phyloP scores from a whole-genome alignment of 257 asterid species.

The Rhazya stricta region DNA sequence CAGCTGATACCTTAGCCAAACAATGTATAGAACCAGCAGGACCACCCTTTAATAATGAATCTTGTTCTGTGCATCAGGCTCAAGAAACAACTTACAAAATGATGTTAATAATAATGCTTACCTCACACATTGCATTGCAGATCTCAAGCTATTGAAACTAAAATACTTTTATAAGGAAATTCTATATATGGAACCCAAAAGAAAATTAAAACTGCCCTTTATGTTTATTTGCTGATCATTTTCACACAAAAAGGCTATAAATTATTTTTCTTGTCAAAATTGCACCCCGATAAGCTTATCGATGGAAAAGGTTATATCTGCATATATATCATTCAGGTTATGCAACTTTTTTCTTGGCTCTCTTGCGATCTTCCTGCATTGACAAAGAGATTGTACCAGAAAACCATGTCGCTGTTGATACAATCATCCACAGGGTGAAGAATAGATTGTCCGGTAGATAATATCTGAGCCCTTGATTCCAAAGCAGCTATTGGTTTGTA shows the following conservation, averaged over 20 bases:
- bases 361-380: slow-evolving; percentile 21
- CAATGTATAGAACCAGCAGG: too few species aligned
- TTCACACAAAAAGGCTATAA: not conserved
- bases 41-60: too few species aligned
- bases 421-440: slow-evolving; percentile 5
- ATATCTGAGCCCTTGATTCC: slow-evolving; percentile 6
- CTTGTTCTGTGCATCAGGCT: too few species aligned
- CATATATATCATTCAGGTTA: not conserved
- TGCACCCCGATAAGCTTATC: not conserved
- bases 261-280: not conserved
- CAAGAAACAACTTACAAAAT: too few species aligned
- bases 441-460: not conserved
- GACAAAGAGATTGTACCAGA: slow-evolving; percentile 31
- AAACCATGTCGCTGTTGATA: slow-evolving; percentile 23
- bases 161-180: too few species aligned
- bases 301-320: too few species aligned
- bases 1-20: too few species aligned
- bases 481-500: not conserved
- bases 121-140: too few species aligned
- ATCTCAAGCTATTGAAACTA: too few species aligned
- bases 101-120: too few species aligned
- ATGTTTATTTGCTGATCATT: not conserved
- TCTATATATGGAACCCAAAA: not conserved
- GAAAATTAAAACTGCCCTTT: not conserved
- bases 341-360: not conserved